phyloP scores from a whole-genome alignment of 2,329 filamentous ascomycete species.

The Fusarium sp. region DNA sequence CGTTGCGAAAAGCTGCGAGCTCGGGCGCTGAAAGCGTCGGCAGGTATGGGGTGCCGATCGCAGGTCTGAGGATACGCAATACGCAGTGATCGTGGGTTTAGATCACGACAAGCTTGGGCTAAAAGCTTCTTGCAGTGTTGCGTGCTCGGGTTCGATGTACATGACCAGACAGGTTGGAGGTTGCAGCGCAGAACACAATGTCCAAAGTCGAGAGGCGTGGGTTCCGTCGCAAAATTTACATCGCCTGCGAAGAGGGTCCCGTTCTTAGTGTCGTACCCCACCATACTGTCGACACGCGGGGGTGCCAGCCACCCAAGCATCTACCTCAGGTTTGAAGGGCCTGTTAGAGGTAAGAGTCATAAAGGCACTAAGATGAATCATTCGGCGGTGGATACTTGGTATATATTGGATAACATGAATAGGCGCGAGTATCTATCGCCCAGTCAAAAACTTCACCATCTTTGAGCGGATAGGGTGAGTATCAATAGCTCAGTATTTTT shows the following conservation, averaged over 20 bases:
- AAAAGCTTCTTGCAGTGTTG: constrained; percentile 4
- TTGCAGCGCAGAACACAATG: not conserved
- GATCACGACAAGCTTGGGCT: constrained; percentile 27
- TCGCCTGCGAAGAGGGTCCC: constrained; percentile 29
- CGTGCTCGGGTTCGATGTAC: constrained; percentile 18
- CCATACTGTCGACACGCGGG: constrained; percentile 36
- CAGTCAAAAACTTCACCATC: not conserved
- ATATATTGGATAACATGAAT: not conserved
- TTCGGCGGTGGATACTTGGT: not conserved
- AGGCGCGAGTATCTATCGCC: not conserved
- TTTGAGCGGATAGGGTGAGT: not conserved
- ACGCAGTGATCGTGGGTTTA: not conserved
- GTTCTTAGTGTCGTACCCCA: constrained; percentile 40
- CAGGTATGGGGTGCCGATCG: not conserved
- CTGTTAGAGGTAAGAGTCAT: not conserved
- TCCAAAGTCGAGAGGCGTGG: constrained; percentile 6
- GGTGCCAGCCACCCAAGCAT: constrained; percentile 9
- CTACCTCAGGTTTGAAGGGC: not conserved
- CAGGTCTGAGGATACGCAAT: not conserved
- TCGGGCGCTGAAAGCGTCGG: not conserved
- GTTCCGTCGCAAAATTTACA: constrained; percentile 39
- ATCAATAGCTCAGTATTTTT: not conserved
- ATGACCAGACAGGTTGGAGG: constrained; percentile 31
- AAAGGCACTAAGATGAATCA: constrained; percentile 14
- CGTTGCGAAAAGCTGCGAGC: not conserved